Conservation (phyloP, 768 basidiomycete species). For the Tylopilus sp. region DNA sequence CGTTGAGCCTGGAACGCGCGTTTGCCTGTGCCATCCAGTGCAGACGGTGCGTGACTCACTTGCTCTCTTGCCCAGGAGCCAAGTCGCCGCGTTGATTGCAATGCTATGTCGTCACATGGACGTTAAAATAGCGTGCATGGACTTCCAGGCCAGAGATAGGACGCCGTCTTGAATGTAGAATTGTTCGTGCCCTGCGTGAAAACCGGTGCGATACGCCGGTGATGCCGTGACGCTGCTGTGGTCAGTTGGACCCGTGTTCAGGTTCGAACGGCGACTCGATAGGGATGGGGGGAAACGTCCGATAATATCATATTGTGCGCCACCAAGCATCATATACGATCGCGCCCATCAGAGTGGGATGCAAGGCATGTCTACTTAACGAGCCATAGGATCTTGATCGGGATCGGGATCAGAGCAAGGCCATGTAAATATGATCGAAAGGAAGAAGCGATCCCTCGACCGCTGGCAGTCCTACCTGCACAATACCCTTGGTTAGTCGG, state of each 20-base stretch:
- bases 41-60: background rate
- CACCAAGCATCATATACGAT: background rate
- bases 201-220: no score
- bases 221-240: background rate
- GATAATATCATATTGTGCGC: background rate
- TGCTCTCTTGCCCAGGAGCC: background rate
- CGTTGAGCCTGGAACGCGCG: background rate
- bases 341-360: background rate
- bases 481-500: background rate
- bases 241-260: background rate
- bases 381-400: conserved; percentile 2
- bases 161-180: background rate
- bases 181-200: background rate
- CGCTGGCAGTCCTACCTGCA: conserved; percentile 6
- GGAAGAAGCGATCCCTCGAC: conserved; percentile 4
- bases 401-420: background rate
- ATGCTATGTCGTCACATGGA: background rate
- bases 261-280: conserved; percentile 1
- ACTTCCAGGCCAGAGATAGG: background rate
- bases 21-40: background rate
- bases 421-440: background rate
- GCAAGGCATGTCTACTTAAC: background rate
- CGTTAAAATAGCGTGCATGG: background rate
- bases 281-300: background rate
- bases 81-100: background rate